Conservation (phyloP, 2,329 filamentous ascomycete species). For the Ramularia endophylla region DNA sequence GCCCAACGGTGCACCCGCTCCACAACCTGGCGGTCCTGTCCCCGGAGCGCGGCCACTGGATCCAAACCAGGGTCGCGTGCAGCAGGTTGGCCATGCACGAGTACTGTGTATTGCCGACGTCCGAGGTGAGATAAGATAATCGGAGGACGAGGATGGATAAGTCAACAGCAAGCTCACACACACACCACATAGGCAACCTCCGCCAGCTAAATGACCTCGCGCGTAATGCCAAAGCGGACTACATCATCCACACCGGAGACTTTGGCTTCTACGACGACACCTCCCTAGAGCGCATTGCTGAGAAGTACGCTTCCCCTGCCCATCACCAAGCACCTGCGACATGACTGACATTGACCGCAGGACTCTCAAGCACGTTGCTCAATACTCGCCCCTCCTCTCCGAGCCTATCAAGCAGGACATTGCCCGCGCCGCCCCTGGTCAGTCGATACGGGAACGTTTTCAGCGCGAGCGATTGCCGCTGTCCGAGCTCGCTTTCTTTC, state of each 20-base stretch:
- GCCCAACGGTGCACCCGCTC: conserved; percentile 39
- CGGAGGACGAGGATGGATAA: too few relatives aligned
- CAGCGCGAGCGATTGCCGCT: conserved; percentile 75
- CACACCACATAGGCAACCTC: conserved; percentile 73
- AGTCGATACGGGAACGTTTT: conserved; percentile 76
- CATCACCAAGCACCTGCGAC: background rate
- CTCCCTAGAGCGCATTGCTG: conserved; percentile 92
- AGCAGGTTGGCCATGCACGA: conserved; percentile 43
- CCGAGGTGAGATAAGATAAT: conserved; percentile 36
- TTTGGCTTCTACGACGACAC: conserved; percentile 99
- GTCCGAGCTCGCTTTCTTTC: conserved; percentile 83
- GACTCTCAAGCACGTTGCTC: conserved; percentile 95
- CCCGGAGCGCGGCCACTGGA: conserved; percentile 42
- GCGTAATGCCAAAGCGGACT: conserved; percentile 87
- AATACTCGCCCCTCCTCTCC: conserved; percentile 91
- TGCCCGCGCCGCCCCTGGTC: conserved; percentile 60
- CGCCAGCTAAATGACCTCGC: conserved; percentile 94
- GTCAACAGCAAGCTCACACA: background rate
- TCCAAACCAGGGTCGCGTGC: conserved; percentile 48
- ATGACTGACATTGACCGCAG: conserved; percentile 41
- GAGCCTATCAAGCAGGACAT: conserved; percentile 65
- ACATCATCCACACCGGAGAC: conserved; percentile 97
- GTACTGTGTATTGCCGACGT: conserved; percentile 50
- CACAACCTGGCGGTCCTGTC: conserved; percentile 29
- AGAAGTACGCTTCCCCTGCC: conserved; percentile 65